Evolutionary conservation across 768 basidiomycete species (phyloP).

Genomic region (Asterophora lycoperdoides): DNA sequence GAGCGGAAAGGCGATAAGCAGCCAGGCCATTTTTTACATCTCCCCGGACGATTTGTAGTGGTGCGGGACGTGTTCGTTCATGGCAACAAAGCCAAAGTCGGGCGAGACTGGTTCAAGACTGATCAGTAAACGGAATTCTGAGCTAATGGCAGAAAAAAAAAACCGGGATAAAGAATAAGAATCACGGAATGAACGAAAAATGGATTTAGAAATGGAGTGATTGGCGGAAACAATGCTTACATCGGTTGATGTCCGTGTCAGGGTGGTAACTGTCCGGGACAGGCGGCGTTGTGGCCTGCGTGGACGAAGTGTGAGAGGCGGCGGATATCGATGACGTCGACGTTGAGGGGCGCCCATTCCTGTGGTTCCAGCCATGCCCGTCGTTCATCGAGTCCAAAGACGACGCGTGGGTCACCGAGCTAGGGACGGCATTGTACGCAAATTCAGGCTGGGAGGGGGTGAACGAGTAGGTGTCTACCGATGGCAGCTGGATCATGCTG

Average conservation of each 20-base stretch:
- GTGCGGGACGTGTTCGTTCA: conserved; percentile 72
- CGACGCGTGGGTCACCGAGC: conserved; percentile 37
- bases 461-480: conserved; percentile 66
- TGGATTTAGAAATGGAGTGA: not conserved
- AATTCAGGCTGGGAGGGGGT: conserved; percentile 70
- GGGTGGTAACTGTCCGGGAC: conserved; percentile 62
- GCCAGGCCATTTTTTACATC: conserved; percentile 33
- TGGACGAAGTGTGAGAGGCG: conserved; percentile 71
- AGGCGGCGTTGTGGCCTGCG: conserved; percentile 80
- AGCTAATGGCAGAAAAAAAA: conserved; percentile 25
- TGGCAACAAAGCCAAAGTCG: conserved; percentile 79
- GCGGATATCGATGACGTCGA: conserved; percentile 74
- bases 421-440: conserved; percentile 66
- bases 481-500: conserved; percentile 80
- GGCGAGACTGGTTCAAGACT: conserved; percentile 64
- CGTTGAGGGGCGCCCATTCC: conserved; percentile 67
- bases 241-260: conserved; percentile 77
- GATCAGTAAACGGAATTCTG: conserved; percentile 41
- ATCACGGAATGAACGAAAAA: conserved; percentile 1
- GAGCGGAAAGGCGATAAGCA: conserved; percentile 9
- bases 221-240: conserved; percentile 46
- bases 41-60: conserved; percentile 57
- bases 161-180: conserved; percentile 12
- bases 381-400: conserved; percentile 46
- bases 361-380: conserved; percentile 42